phyloP scores from a whole-genome alignment of 192 early-diverging fungal species.

The Chytriomyces confervae region DNA sequence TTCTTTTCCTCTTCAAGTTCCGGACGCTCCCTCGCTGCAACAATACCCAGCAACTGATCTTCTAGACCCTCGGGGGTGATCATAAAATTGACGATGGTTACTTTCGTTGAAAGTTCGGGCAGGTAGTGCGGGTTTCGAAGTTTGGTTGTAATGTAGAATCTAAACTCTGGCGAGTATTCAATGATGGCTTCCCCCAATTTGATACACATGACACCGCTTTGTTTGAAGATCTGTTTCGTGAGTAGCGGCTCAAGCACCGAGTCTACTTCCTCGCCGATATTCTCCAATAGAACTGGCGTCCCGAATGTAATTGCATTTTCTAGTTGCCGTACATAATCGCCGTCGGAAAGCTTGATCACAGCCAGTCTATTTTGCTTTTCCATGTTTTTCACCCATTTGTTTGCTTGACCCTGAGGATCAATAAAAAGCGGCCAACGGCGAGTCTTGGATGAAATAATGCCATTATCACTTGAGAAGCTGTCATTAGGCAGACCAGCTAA shows the following conservation, averaged over 20 bases:
- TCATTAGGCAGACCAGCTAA: constrained; percentile 67
- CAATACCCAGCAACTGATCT: constrained; percentile 67
- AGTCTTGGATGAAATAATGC: constrained; percentile 62
- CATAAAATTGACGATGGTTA: constrained; percentile 70
- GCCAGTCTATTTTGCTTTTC: constrained; percentile 61
- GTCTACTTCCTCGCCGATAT: constrained; percentile 68
- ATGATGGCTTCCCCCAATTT: constrained; percentile 63
- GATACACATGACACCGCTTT: constrained; percentile 66
- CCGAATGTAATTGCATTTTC: constrained; percentile 71
- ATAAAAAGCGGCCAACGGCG: constrained; percentile 67
- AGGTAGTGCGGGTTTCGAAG: constrained; percentile 67
- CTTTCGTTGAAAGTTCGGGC: constrained; percentile 69
- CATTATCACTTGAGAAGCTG: constrained; percentile 64
- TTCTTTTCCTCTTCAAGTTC: constrained; percentile 73
- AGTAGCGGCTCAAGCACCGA: constrained; percentile 66
- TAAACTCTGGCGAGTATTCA: constrained; percentile 67
- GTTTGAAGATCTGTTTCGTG: constrained; percentile 71
- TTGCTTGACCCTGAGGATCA: constrained; percentile 69
- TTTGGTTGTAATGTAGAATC: constrained; percentile 69
- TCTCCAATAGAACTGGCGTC: constrained; percentile 65
- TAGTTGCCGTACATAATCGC: constrained; percentile 62
- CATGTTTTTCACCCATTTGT: constrained; percentile 73
- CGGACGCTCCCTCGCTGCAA: constrained; percentile 67
- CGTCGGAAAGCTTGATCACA: constrained; percentile 66
- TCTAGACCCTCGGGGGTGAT: constrained; percentile 68